Evolutionary conservation across 805 yeast genomes (phyloP).

Genomic region (Candida ipomoeae): DNA sequence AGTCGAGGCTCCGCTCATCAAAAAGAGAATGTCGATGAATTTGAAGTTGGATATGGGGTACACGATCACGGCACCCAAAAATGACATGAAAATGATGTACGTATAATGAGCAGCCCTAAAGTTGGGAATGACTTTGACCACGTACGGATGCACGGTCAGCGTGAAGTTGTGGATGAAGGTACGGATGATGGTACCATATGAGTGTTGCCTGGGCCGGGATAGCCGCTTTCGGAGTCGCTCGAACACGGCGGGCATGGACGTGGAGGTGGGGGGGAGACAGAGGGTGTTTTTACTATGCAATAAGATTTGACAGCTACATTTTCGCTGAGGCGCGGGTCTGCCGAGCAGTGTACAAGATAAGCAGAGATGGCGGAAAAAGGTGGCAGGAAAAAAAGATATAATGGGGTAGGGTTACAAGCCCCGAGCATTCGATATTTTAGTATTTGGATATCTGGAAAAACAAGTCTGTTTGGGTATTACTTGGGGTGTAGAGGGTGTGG

Average conservation of each 20-base stretch:
- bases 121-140: conserved; percentile 44
- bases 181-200: conserved; percentile 21
- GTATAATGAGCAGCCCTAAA: conserved; percentile 66
- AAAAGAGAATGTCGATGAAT: conserved; percentile 78
- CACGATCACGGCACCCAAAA: conserved; percentile 69
- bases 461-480: too few species aligned
- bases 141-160: conserved; percentile 37
- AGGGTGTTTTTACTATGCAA: background rate
- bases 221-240: conserved; percentile 2
- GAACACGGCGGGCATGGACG: background rate
- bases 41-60: conserved; percentile 64
- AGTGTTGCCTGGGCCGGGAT: background rate
- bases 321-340: background rate
- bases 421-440: too few species aligned
- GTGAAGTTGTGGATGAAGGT: conserved; percentile 34
- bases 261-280: background rate
- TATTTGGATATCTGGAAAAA: too few species aligned
- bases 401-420: too few species aligned
- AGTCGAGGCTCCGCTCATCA: conserved; percentile 73
- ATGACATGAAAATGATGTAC: conserved; percentile 56
- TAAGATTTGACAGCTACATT: background rate
- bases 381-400: too few species aligned
- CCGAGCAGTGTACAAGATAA: background rate
- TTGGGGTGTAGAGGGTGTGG: background rate
- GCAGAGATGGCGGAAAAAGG: background rate